Evolutionary conservation across 306 rosid genomes (phyloP).

Genomic region (Vigna mungo): DNA sequence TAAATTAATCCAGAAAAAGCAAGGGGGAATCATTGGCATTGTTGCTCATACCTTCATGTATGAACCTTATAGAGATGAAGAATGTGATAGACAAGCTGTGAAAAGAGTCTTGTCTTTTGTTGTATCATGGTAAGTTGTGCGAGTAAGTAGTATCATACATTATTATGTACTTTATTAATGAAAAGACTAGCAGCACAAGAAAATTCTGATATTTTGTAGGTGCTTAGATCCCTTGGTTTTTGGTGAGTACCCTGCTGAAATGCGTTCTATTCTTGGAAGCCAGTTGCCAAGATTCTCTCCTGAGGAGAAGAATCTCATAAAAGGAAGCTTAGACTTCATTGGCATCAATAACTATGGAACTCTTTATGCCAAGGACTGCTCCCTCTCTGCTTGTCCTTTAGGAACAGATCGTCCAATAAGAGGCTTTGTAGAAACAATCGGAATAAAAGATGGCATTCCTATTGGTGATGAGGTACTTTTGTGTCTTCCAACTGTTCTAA

Average conservation of each 20-base stretch:
- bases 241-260: conserved; percentile 71
- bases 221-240: conserved; percentile 57
- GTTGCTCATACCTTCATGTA: conserved; percentile 44
- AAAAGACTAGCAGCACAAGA: background rate
- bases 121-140: conserved; percentile 54
- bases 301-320: conserved; percentile 53
- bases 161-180: background rate
- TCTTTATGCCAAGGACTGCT: conserved; percentile 66
- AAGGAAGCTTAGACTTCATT: conserved; percentile 64
- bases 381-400: conserved; percentile 46
- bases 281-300: conserved; percentile 59
- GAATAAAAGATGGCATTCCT: conserved; percentile 58
- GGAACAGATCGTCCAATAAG: conserved; percentile 50
- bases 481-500: background rate
- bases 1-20: conserved; percentile 51
- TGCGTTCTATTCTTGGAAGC: conserved; percentile 58
- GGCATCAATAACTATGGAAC: conserved; percentile 67
- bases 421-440: conserved; percentile 53
- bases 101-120: conserved; percentile 63
- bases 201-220: conserved; percentile 46
- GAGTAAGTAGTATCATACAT: background rate
- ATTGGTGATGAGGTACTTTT: conserved; percentile 64
- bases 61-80: conserved; percentile 67
- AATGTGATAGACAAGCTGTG: conserved; percentile 55
- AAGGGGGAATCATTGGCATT: conserved; percentile 65